Evolutionary conservation across 1,139 yeast genomes (phyloP), one percentile per base, ranked within the genome.

Genomic region (Ogataea hybrid): DNA sequence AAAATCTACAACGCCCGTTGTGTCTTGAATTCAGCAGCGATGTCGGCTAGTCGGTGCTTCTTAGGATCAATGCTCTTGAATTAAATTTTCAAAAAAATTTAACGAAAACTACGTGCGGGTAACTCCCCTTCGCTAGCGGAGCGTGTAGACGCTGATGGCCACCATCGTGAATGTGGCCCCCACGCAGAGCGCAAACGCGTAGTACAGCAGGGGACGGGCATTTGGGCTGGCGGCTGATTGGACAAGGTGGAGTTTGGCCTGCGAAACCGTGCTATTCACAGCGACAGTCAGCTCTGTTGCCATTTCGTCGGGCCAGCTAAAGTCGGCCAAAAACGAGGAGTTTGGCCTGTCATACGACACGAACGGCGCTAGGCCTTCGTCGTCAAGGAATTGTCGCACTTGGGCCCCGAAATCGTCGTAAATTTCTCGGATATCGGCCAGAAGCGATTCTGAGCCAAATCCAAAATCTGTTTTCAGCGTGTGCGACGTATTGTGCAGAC

Each of bases 21-120:
- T 32, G 28, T 32, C 21, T 15, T 28, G 39, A 7, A 17, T 14
- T 21, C 32, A 18, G 28, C 20, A n/a, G 25, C 27, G 12, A 31
- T 10, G 28, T 12, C 21, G 25, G 37, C 32, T 32, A 12, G 29
- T 28, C 32, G 15, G 22, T 27, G 28, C 28, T 37, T 22, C 27
- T 17, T 10, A 37, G 14, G 41, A 37, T 37, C 41, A 37, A 32
- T 32, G 33, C 23, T 37, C 28, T 21, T 28, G 23, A 10, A 27
- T 21, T 32, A 15, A 23, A 32, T 32, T 32, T 30, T 36, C 34
- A 33, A 32, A 37, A 37, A 37, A 37, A 37, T 37, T 37, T 37
- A 37, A 27, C 22, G 32, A 16, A 25, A 7, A 30, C 29, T 15
- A 25, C 16, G 25, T 28, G 36, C 36, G 41, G 41, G 41, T 37